These are phyloP conservation scores for Lumnitzera racemosa DNA, from an alignment of 345 rosid species.

Conservation along the genomic window DNA sequence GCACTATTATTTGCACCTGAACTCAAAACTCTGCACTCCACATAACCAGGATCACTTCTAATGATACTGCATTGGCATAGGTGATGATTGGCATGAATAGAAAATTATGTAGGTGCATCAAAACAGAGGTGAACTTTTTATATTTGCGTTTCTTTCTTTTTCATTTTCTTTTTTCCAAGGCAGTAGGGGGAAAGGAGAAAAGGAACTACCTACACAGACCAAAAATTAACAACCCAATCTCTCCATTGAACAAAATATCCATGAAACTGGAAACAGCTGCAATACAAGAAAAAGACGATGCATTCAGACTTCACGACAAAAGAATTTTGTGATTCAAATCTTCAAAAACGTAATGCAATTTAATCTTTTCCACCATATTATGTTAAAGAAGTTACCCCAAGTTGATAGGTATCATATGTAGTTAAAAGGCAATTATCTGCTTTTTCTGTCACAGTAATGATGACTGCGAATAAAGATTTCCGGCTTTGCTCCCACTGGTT, in stretches of 20 bases:
- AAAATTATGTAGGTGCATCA: neutral
- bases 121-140: too few species aligned
- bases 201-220: constrained; percentile 45
- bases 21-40: constrained; percentile 15
- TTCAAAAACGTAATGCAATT: too few species aligned
- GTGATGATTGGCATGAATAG: constrained; percentile 5
- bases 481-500: too few species aligned
- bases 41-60: constrained; percentile 45
- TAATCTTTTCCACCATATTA: too few species aligned
- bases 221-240: constrained; percentile 30
- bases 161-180: neutral
- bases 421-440: too few species aligned
- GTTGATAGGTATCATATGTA: too few species aligned
- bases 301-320: neutral
- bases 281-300: constrained; percentile 2
- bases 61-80: constrained; percentile 30
- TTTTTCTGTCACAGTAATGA: too few species aligned
- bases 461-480: too few species aligned
- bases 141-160: too few species aligned
- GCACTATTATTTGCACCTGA: constrained; percentile 12
- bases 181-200: neutral
- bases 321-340: too few species aligned
- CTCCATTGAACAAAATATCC: constrained; percentile 29
- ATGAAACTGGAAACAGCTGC: constrained; percentile 29
- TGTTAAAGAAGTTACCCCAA: too few species aligned